Evolutionary conservation across 768 basidiomycete genomes (phyloP), one percentile per base, ranked within the genome.

Genomic region (Lactarius sanguifluus): DNA sequence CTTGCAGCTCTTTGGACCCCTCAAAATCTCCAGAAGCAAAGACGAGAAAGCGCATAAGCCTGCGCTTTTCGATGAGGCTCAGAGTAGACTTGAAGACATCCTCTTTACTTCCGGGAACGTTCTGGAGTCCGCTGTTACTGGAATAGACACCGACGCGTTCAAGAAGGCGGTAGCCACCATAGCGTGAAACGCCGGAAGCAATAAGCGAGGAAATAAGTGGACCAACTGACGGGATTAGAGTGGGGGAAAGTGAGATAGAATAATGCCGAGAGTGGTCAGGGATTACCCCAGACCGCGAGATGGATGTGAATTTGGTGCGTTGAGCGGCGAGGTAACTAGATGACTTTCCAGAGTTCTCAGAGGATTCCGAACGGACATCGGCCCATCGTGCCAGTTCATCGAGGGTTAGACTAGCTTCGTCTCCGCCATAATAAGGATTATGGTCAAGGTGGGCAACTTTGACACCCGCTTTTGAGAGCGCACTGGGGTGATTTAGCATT

Each of bases 21-120:
- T 92, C 92, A 64, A 91, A 91, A 1, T 92, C 89, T 0, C 86
- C 85, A 2, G 84, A 83, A 43, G 91, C 88, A 73, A 93, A 95
- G 71, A 88, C 83, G 56, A 98, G 77, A 72, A 96, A 94, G 64
- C 95, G 91, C 91, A 98, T 98, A 30, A 98, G 79, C 38, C 91
- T 83, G 54, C 96, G 80, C 78, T 98, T 98, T 68, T 96, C 92
- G 38, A 95, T 74, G 13, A 98, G 81, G 8, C 81, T 81, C 9
- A 98, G 83, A 10, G 86, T 87, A 77, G 85, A 88, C 79, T 91
- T 94, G 83, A 98, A 98, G 3, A 98, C 84, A 65, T 92, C 91
- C 75, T 95, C 95, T 75, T 97, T 98, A 78, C 86, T 92, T 38
- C 88, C 88, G 1, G 96, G 96, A 0, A 98, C 96, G 59, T 76